These are phyloP conservation scores for Boletellus sp. DNA, from an alignment of 1,284 basidiomycete genomes.

Conservation along the genomic window DNA sequence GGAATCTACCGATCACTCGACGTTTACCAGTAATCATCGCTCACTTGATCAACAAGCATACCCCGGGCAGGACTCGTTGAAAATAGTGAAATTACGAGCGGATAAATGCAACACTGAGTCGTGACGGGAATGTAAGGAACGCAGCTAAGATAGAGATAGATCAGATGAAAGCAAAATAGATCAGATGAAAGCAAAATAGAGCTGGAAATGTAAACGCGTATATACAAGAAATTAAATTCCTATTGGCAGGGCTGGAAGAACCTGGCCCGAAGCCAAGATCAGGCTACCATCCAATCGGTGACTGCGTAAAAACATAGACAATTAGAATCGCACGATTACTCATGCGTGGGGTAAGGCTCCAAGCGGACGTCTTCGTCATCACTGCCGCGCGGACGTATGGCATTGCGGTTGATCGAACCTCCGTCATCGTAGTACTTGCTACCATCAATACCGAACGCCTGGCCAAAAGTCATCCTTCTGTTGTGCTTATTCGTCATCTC, in stretches of 20 bases:
- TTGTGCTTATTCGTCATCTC: slow-evolving; percentile 28
- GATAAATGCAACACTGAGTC: slow-evolving; percentile 1
- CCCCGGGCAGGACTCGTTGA: no score
- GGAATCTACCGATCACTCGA: no score
- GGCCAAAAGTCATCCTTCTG: slow-evolving; percentile 39
- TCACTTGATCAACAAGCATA: no score
- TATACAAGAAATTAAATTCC: not conserved
- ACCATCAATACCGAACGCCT: slow-evolving; percentile 48
- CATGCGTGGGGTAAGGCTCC: slow-evolving; percentile 41
- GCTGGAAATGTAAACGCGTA: not conserved
- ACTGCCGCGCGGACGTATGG: slow-evolving; percentile 25
- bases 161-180: not conserved
- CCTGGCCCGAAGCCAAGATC: no score
- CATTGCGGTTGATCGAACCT: slow-evolving; percentile 11
- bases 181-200: slow-evolving; percentile 1
- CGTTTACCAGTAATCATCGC: no score
- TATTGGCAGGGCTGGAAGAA: not conserved
- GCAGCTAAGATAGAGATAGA: not conserved
- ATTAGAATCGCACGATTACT: slow-evolving; percentile 6
- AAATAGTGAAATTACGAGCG: not conserved
- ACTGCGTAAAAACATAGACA: no score
- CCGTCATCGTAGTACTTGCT: slow-evolving; percentile 15
- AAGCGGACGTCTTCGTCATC: slow-evolving; percentile 47
- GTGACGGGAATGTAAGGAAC: slow-evolving; percentile 8
- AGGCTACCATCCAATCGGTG: no score